Evolutionary conservation across 2,329 filamentous ascomycete genomes (phyloP).

Genomic region (Emmonsia crescens): DNA sequence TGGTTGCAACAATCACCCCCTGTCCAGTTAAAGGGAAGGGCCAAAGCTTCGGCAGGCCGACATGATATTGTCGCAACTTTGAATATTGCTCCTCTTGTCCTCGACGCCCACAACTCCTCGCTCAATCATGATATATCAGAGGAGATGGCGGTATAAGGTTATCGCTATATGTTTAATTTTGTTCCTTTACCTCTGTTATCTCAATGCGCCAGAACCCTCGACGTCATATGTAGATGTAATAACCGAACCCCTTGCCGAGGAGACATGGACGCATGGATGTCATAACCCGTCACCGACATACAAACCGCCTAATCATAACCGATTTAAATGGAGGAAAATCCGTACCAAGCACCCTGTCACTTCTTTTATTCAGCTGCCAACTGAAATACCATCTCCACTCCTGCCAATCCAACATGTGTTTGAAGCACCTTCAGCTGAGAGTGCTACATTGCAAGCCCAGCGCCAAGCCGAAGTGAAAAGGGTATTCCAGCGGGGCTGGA

Average conservation of each 20-base stretch:
- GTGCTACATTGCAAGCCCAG: background rate
- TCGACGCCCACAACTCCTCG: background rate
- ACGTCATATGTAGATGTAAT: background rate
- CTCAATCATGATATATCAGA: background rate
- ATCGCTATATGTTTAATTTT: background rate
- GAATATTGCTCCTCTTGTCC: background rate
- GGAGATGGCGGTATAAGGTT: background rate
- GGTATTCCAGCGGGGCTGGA: slow-evolving; percentile 1
- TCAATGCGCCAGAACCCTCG: background rate
- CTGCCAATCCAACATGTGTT: background rate
- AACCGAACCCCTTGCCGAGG: background rate
- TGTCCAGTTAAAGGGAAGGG: background rate
- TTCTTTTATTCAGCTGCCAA: slow-evolving; percentile 2
- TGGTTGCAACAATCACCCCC: background rate
- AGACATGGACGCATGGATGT: background rate
- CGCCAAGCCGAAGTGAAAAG: background rate
- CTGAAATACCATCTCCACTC: background rate
- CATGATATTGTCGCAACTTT: background rate
- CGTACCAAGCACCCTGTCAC: background rate
- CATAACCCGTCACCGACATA: background rate
- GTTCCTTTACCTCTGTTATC: background rate
- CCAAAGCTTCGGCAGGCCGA: background rate
- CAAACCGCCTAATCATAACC: background rate
- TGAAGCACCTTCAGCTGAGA: background rate
- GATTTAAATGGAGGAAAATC: slow-evolving; percentile 2